These are phyloP conservation scores for Madurella mycetomatis DNA, from an alignment of 2,329 filamentous ascomycete genomes.

Conservation along the genomic window DNA sequence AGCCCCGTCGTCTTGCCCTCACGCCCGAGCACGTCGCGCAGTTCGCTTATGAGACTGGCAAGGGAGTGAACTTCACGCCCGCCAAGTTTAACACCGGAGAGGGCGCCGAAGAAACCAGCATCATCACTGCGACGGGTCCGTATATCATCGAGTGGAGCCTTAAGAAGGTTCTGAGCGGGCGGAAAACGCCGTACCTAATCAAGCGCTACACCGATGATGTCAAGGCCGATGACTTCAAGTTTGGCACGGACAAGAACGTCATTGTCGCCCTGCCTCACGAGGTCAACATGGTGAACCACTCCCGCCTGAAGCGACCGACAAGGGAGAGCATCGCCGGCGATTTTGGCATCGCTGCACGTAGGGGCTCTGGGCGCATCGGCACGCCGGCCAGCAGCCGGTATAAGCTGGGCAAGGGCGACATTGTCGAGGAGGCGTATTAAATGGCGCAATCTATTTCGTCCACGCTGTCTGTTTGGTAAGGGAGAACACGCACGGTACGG, in stretches of 20 bases:
- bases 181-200: constrained; percentile 88
- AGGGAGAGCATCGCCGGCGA: constrained; percentile 82
- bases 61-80: constrained; percentile 79
- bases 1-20: constrained; percentile 82
- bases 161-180: constrained; percentile 78
- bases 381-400: constrained; percentile 57
- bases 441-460: background rate
- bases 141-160: constrained; percentile 97
- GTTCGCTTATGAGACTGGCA: constrained; percentile 93
- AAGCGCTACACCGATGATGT: constrained; percentile 94
- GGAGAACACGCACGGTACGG: background rate
- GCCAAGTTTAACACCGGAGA: constrained; percentile 92
- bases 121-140: constrained; percentile 92
- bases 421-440: constrained; percentile 49
- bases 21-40: constrained; percentile 92
- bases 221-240: constrained; percentile 98
- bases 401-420: constrained; percentile 73
- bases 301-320: constrained; percentile 79
- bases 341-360: constrained; percentile 40
- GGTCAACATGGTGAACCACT: constrained; percentile 93
- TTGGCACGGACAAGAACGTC: constrained; percentile 94
- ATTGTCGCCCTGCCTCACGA: constrained; percentile 96
- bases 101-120: constrained; percentile 78
- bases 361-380: constrained; percentile 49
- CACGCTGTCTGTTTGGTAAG: background rate